Base-by-base conservation (phyloP, 306 rosid genomes). In the Cucurbita moschata region DNA sequence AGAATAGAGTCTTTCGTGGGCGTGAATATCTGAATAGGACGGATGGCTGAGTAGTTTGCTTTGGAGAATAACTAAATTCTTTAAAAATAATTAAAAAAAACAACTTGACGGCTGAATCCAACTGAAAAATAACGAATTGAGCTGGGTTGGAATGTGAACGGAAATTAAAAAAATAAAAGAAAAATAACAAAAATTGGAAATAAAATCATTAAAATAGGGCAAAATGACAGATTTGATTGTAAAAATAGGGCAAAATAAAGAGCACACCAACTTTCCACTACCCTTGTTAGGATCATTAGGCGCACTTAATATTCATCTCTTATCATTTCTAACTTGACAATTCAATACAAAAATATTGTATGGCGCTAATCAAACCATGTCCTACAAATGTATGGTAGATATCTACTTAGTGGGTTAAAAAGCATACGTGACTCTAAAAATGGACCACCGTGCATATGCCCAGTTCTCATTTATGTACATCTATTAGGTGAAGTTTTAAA, bases 311-410 rank as follows among this genome's bases (percentile, higher is more conserved):
- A 43, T 6, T 46, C 19, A 44, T 67, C 38, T 21, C 42, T 7
- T 46, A 67, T 67, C 55, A 67, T 67, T 67, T 67, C 40, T 46
- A 12, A 43, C 55, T 67, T 67, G 72, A 67, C 72, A 23, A 63
- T 61, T 61, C 21, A 35, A 37, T 61, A 8, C 2, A 40, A 5
- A 37, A 44, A 37, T 13, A 61, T 57, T 39, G 23, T 57, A 61
- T 61, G 67, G 67, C 4, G 37, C 67, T 2, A 30, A 30, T 30
- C 0, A 30, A 30, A 30, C 35, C 35, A 30, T 30, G 35, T 30
- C 35, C 35, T 26, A 21, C 23, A 21, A 21, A 21, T 21, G 23
- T 21, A 21, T 30, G 1, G 35, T 30, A 30, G 35, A 30, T 6
- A 4, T 50, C 8, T 50, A 6, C 54, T 1, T 50, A 14, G 54